Evolutionary conservation across 108 stramenopile genomes (phyloP).

Genomic region (Cyclotella kingstonii): DNA sequence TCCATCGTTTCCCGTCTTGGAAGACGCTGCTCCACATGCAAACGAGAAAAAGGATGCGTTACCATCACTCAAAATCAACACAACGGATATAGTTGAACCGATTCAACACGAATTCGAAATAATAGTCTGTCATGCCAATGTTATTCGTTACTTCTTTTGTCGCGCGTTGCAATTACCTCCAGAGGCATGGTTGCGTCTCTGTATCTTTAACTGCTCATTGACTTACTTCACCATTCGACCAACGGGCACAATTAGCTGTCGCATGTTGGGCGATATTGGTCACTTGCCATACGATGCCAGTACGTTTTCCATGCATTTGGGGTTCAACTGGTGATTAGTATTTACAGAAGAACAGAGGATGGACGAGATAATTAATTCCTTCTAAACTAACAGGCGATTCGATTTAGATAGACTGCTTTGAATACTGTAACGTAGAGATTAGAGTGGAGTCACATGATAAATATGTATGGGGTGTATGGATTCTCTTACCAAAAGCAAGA

Average conservation of each 20-base stretch:
- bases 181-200: conserved; percentile 88
- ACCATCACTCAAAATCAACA: conserved; percentile 17
- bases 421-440: too few relatives aligned
- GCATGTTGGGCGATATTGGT: conserved; percentile 88
- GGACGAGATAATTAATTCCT: too few relatives aligned
- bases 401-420: too few relatives aligned
- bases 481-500: too few relatives aligned
- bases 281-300: conserved; percentile 64
- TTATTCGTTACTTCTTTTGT: conserved; percentile 93
- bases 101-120: conserved; percentile 87
- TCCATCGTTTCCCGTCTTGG: conserved; percentile 13
- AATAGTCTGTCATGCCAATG: conserved; percentile 93
- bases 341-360: too few relatives aligned
- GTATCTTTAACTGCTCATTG: conserved; percentile 88
- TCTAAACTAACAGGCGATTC: too few relatives aligned
- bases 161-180: conserved; percentile 91
- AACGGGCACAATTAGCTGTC: conserved; percentile 82
- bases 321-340: conserved; percentile 89
- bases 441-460: too few relatives aligned
- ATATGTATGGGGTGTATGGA: too few relatives aligned
- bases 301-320: conserved; percentile 76
- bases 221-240: conserved; percentile 85
- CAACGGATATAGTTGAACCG: conserved; percentile 10
- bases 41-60: too few relatives aligned
- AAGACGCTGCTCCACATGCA: conserved; percentile 1